Evolutionary conservation across 177 flowering plant genomes (phyloP).

Genomic region (Vitis hybrid): DNA sequence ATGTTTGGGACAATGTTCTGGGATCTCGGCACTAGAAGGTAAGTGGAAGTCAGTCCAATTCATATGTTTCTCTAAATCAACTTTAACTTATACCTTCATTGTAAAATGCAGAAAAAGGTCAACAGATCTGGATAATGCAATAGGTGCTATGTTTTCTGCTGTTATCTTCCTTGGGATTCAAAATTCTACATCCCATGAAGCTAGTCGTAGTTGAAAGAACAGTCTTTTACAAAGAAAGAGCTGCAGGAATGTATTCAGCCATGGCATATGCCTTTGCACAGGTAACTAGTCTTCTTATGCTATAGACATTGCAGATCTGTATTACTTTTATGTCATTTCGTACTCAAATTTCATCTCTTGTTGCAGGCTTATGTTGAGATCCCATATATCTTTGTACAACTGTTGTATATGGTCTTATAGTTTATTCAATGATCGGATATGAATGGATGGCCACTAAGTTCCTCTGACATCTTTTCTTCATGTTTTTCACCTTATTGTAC

Average conservation of each 20-base stretch:
- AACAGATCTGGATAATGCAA: conserved; percentile 33
- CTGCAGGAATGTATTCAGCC: conserved; percentile 45
- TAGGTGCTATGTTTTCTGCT: conserved; percentile 43
- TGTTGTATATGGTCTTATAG: conserved; percentile 12
- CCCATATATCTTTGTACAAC: conserved; percentile 26
- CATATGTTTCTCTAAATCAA: background rate
- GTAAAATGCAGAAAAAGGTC: conserved; percentile 9
- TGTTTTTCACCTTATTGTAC: conserved; percentile 28
- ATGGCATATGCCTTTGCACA: conserved; percentile 35
- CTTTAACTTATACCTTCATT: background rate
- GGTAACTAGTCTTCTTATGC: conserved; percentile 9
- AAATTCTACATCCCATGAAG: conserved; percentile 27
- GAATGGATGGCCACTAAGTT: conserved; percentile 24
- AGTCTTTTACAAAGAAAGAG: conserved; percentile 37
- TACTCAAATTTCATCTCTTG: background rate
- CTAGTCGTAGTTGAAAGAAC: conserved; percentile 42
- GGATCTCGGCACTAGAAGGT: conserved; percentile 39
- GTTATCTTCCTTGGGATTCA: conserved; percentile 39
- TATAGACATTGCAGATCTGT: background rate
- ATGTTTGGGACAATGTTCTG: conserved; percentile 40
- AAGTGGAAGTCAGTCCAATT: background rate
- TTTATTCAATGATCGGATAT: conserved; percentile 30
- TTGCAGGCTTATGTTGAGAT: conserved; percentile 30
- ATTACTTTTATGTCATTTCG: background rate
- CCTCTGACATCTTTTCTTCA: conserved; percentile 25